Conservation (phyloP, 495 filamentous ascomycete species). For the Aspergillus panamensis region DNA sequence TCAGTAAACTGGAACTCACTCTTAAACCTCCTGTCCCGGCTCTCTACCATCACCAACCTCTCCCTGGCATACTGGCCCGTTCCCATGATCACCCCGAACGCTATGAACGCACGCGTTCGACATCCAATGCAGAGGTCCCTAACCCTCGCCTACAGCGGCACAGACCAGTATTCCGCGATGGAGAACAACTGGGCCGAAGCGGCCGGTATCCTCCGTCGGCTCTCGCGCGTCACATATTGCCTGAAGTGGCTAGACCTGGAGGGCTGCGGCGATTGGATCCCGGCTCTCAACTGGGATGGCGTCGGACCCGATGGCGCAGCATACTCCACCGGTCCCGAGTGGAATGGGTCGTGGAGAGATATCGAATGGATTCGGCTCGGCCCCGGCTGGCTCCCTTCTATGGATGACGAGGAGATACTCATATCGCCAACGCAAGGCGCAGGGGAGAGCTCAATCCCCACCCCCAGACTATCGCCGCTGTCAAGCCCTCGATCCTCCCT, state of each 20-base stretch:
- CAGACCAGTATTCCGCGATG: conserved; percentile 59
- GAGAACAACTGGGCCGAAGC: conserved; percentile 71
- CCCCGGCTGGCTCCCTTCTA: conserved; percentile 46
- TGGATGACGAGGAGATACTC: conserved; percentile 16
- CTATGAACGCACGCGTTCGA: conserved; percentile 42
- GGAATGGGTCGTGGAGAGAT: conserved; percentile 50
- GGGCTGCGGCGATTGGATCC: conserved; percentile 69
- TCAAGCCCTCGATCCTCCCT: conserved; percentile 17
- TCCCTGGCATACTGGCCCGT: conserved; percentile 77
- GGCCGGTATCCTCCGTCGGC: conserved; percentile 60
- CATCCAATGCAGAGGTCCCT: conserved; percentile 39
- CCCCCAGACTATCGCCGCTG: neutral
- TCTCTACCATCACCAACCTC: conserved; percentile 69
- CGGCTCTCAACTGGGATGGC: conserved; percentile 53
- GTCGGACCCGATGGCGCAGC: conserved; percentile 28
- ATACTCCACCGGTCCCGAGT: conserved; percentile 42
- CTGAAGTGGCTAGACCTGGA: conserved; percentile 79
- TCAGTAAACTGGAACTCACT: conserved; percentile 65
- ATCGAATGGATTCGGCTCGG: conserved; percentile 46
- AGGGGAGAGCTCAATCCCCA: neutral
- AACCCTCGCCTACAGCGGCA: conserved; percentile 56
- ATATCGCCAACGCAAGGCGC: neutral
- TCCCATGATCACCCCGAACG: conserved; percentile 63
- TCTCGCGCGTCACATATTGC: conserved; percentile 63
- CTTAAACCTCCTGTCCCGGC: conserved; percentile 55